phyloP scores from a whole-genome alignment of 2,329 filamentous ascomycete genomes.

The Ophiobolus disseminans region DNA sequence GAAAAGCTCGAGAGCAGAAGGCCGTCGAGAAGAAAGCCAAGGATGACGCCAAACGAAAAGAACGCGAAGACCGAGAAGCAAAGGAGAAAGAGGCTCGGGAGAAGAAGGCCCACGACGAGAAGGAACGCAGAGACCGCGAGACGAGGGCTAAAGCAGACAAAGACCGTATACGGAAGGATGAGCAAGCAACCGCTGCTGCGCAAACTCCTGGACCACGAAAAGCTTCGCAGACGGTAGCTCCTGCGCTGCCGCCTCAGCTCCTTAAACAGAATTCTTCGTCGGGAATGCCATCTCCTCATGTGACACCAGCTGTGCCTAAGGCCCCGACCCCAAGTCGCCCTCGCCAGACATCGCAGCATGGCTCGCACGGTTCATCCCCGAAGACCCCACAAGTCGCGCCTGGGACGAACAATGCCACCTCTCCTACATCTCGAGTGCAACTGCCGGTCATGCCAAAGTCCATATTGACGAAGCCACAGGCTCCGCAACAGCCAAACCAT shows the following conservation, averaged over 20 bases:
- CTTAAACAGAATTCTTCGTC: constrained; percentile 59
- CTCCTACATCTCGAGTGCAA: constrained; percentile 69
- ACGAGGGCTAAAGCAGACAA: constrained; percentile 55
- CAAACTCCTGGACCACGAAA: constrained; percentile 38
- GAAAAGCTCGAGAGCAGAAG: constrained; percentile 80
- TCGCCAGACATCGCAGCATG: constrained; percentile 81
- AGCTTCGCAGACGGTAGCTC: constrained; percentile 51
- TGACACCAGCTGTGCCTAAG: constrained; percentile 84
- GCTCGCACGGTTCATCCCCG: constrained; percentile 71
- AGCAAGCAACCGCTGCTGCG: constrained; percentile 46
- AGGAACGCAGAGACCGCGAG: constrained; percentile 68
- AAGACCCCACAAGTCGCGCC: constrained; percentile 67
- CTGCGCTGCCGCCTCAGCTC: constrained; percentile 62
- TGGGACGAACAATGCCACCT: constrained; percentile 61
- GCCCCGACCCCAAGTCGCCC: constrained; percentile 79
- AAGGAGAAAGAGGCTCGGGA: constrained; percentile 81
- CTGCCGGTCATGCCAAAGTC: constrained; percentile 70
- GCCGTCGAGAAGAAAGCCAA: constrained; percentile 81
- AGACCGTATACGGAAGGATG: constrained; percentile 52
- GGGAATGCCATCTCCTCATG: constrained; percentile 76
- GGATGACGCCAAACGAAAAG: constrained; percentile 76
- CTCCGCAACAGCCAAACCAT: constrained; percentile 54
- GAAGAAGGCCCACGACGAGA: constrained; percentile 64
- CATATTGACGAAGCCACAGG: constrained; percentile 65
- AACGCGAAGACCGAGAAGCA: constrained; percentile 66